Evolutionary conservation across 2,329 filamentous ascomycete genomes (phyloP), one percentile per base, ranked within the genome.

Genomic region (Immersiporthe knoxdaviesiana): DNA sequence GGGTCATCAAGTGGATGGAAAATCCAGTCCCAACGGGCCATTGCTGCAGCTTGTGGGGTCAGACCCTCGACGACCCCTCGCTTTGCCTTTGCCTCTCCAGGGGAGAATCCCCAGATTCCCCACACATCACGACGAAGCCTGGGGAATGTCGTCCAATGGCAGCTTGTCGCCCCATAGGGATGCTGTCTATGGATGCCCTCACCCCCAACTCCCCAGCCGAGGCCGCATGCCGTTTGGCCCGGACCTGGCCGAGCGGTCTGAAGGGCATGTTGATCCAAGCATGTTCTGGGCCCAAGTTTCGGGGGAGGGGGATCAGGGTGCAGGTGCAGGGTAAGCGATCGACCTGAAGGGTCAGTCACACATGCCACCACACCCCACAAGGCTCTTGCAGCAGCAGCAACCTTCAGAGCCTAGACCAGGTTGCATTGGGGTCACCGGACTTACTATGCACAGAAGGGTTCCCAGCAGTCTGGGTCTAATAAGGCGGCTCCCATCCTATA

Each of bases 1-100:
- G 66, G 60, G 59, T 39, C 30, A n/a, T 27, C 66, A 27, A 70
- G 69, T 70, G 69, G 69, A 70, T 66, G 69, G 69, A 64, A 70
- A 71, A 69, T 66, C 54, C 60, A 47, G 41, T 63, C 32, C 44
- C 69, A 65, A 44, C 27, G 60, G 39, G 54, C 35, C 7, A n/a
- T n/a, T 60, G 60, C 37, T 60, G 65, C 41, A 54, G 52, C 11
- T 24, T 68, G 62, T 65, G 67, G 67, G 62, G 67, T 65, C 64
- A 32, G 47, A 21, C 16, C 61, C 10, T 44, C 50, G 11, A 52
- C 52, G 58, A n/a, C 37, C 10, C n/a, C n/a, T n/a, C n/a, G n/a
- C n/a, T n/a, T 56, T 37, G 44, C 44, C n/a, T 50, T 44, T 35
- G 39, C 58, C 62, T 21, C 39, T 32, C 24, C 16, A 50, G 41